Percentiles rank a stretch among this genome's conserved stretches.
These are phyloP conservation scores for Colletotrichum karsti DNA, from an alignment of 2,329 filamentous ascomycete genomes.

Conservation along the genomic window DNA sequence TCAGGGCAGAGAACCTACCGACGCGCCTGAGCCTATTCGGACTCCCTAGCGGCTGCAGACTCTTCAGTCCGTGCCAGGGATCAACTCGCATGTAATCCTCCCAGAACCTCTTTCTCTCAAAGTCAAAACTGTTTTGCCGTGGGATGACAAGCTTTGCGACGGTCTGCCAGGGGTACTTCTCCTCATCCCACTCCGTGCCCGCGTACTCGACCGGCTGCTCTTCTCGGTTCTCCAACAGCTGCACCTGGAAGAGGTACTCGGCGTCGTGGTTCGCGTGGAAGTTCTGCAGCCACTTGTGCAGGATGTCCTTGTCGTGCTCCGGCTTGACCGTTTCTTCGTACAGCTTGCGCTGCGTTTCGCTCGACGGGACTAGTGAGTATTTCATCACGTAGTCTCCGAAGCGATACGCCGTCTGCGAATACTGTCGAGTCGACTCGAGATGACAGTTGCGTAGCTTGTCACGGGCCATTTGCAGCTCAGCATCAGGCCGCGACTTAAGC, in stretches of 20 bases:
- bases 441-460: constrained; percentile 49
- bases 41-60: constrained; percentile 40
- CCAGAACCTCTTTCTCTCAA: constrained; percentile 49
- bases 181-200: background rate
- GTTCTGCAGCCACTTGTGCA: background rate
- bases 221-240: background rate
- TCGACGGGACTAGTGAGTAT: background rate
- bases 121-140: constrained; percentile 43
- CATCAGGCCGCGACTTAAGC: background rate
- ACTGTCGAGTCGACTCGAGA: constrained; percentile 34
- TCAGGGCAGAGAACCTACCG: background rate
- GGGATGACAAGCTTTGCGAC: background rate
- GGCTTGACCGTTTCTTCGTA: background rate
- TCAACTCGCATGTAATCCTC: constrained; percentile 52
- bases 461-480: constrained; percentile 44
- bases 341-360: background rate
- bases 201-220: background rate
- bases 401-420: background rate
- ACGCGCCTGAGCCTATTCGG: constrained; percentile 41
- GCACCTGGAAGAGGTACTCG: background rate
- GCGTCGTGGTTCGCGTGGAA: background rate
- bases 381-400: background rate
- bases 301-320: background rate
- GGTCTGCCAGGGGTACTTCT: background rate
- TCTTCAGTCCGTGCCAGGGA: constrained; percentile 50